Evolutionary conservation across 306 rosid genomes (phyloP), one percentile per base, ranked within the genome.

Genomic region (Quercus rubra): DNA sequence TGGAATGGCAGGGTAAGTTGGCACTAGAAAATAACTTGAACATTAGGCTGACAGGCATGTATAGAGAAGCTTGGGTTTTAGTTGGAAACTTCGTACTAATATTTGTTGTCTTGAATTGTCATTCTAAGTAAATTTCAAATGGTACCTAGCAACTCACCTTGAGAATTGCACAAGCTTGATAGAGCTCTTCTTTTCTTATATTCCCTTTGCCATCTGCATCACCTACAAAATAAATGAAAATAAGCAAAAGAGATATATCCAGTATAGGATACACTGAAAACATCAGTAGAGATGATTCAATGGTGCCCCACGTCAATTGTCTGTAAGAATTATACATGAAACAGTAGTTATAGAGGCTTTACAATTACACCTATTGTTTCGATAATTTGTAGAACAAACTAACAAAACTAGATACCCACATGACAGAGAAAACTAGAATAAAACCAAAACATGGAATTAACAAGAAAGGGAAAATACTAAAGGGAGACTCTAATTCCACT

Each of bases 131-230:
- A 61, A 41, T 63, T 78, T 63, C n/a, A 82, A 63, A 73, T 69
- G 63, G 18, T 4, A 56, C 41, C 80, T 58, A 82, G 58, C n/a
- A 85, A 77, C 75, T 87, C 76, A 92, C 99, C 98, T 91, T 90
- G 79, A 91, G 99, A 64, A 86, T 74, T 74, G 86, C 87, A 88
- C 93, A 92, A 75, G 99, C 98, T 74, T 80, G 90, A 89, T 74
- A 88, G 54, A 95, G 88, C 80, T 94, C 97, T 81, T 83, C 82
- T 87, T 89, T 90, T 83, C 99, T 90, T 49, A 86, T 74, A 70
- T 76, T 77, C 80, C 99, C 98, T 83, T 85, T 88, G 19, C 94
- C 87, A 83, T 91, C 93, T 19, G 96, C 96, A 87, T 91, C 86
- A 64, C 99, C 98, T 95, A 74, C 51, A 86, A 31, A 72, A 83